phyloP scores from a whole-genome alignment of 345 rosid species.

The Turnera subulata region DNA sequence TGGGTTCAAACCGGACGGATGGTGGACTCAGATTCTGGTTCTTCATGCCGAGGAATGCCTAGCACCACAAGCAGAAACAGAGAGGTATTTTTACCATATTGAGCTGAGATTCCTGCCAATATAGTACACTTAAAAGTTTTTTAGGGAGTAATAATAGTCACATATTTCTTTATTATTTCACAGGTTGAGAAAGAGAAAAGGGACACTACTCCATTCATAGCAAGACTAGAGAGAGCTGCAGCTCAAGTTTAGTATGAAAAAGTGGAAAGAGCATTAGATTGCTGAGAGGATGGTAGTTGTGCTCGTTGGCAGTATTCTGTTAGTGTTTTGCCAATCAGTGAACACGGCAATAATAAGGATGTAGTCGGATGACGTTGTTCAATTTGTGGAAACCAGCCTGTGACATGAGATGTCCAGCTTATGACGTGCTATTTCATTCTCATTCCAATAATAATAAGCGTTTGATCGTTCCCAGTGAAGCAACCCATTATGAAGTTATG shows the following conservation, averaged over 20 bases:
- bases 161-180: not conserved
- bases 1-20: constrained; percentile 23
- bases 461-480: too few species aligned
- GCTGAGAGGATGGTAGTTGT: not conserved
- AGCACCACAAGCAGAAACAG: too few species aligned
- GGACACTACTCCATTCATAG: constrained; percentile 1
- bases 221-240: constrained; percentile 10
- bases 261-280: constrained; percentile 1
- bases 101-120: not conserved
- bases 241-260: not conserved
- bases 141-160: too few species aligned
- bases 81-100: too few species aligned
- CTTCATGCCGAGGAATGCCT: constrained; percentile 14
- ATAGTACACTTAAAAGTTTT: not conserved
- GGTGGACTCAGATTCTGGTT: constrained; percentile 18
- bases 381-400: too few species aligned
- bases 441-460: too few species aligned
- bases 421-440: too few species aligned
- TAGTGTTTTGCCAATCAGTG: not conserved
- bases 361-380: too few species aligned
- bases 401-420: too few species aligned
- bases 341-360: not conserved
- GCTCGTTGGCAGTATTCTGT: not conserved
- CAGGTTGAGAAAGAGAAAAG: constrained; percentile 6
- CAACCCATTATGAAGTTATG: too few species aligned